These are phyloP conservation scores for Exserohilum turcica DNA, from an alignment of 2,329 filamentous ascomycete species.

Conservation along the genomic window DNA sequence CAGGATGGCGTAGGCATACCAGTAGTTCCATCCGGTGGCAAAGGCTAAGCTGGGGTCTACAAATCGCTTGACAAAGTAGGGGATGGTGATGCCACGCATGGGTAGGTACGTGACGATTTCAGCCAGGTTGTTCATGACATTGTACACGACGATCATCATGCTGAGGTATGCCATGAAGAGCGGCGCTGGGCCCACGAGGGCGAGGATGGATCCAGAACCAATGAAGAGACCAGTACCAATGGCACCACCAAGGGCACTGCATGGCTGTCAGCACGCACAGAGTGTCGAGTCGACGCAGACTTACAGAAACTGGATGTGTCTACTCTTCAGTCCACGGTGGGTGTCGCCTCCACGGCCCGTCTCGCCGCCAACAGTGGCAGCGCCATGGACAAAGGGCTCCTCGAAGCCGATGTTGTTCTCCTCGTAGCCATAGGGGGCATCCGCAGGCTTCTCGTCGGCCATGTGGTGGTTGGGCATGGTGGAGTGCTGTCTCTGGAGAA, in stretches of 20 bases:
- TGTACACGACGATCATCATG: conserved; percentile 48
- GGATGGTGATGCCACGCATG: conserved; percentile 47
- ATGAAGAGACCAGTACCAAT: conserved; percentile 52
- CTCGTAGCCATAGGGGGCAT: conserved; percentile 24
- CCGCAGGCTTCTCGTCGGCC: conserved; percentile 31
- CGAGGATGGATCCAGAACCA: conserved; percentile 42
- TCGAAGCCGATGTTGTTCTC: conserved; percentile 21
- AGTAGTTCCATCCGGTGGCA: conserved; percentile 37
- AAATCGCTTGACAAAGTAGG: conserved; percentile 49
- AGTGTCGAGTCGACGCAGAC: not conserved
- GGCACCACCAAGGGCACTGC: conserved; percentile 64
- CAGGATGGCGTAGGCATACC: conserved; percentile 44
- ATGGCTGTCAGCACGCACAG: conserved; percentile 43
- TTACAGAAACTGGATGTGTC: conserved; percentile 47
- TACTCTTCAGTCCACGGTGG: conserved; percentile 45
- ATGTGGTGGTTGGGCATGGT: conserved; percentile 33
- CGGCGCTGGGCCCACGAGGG: conserved; percentile 41
- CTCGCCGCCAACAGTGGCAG: conserved; percentile 35
- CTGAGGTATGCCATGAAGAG: conserved; percentile 46
- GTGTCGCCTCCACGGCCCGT: conserved; percentile 40
- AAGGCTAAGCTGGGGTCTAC: conserved; percentile 54
- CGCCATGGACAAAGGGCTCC: conserved; percentile 34
- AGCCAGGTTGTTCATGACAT: conserved; percentile 50
- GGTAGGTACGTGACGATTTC: conserved; percentile 50
- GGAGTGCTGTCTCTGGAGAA: not conserved